Evolutionary conservation across 2,329 filamentous ascomycete genomes (phyloP).

Genomic region (Cladosporium sp.): DNA sequence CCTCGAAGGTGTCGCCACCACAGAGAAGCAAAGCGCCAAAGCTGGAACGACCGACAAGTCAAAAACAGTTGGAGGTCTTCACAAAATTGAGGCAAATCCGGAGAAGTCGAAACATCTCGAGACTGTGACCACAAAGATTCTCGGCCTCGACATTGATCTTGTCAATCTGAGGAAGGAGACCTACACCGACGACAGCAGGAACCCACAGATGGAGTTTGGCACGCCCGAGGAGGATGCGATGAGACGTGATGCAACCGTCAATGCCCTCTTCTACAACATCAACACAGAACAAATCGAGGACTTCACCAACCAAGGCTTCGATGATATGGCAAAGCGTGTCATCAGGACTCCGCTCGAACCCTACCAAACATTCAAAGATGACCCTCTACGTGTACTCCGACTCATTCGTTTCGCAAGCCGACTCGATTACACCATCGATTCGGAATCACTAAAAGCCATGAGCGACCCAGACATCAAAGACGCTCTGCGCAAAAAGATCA

Average conservation of each 20-base stretch:
- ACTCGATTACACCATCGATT: slow-evolving; percentile 75
- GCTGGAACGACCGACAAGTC: slow-evolving; percentile 44
- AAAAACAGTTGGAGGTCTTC: slow-evolving; percentile 69
- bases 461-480: slow-evolving; percentile 72
- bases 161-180: slow-evolving; percentile 93
- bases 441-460: slow-evolving; percentile 71
- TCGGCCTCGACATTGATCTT: slow-evolving; percentile 87
- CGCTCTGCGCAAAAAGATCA: slow-evolving; percentile 84
- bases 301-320: slow-evolving; percentile 71
- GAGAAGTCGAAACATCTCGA: slow-evolving; percentile 97
- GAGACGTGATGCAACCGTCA: slow-evolving; percentile 88
- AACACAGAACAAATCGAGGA: slow-evolving; percentile 79
- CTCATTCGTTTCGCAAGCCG: slow-evolving; percentile 88
- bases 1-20: slow-evolving; percentile 42
- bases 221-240: slow-evolving; percentile 87
- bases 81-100: slow-evolving; percentile 89
- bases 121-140: slow-evolving; percentile 81
- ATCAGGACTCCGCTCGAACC: slow-evolving; percentile 87
- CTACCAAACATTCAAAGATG: slow-evolving; percentile 89
- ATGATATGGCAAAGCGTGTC: slow-evolving; percentile 69
- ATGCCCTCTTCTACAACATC: slow-evolving; percentile 94
- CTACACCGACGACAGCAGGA: slow-evolving; percentile 84
- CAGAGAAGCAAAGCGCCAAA: slow-evolving; percentile 41
- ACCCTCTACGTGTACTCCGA: slow-evolving; percentile 82
- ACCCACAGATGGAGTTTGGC: slow-evolving; percentile 90